phyloP scores from a whole-genome alignment of 345 rosid species.

The Salix caprea region DNA sequence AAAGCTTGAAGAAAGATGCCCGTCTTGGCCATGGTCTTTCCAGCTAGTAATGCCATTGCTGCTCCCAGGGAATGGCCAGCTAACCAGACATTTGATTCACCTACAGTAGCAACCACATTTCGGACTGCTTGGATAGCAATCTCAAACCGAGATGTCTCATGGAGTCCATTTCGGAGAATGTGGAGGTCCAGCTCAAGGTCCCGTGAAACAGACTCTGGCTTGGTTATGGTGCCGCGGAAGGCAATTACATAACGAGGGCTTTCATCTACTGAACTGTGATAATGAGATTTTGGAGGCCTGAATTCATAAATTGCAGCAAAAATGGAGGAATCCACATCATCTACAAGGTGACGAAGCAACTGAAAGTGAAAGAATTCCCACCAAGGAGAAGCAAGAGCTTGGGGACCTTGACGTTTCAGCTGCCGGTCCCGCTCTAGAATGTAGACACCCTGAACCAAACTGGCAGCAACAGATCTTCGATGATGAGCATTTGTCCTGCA shows the following conservation, averaged over 20 bases:
- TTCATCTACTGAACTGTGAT: slow-evolving; percentile 24
- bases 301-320: slow-evolving; percentile 82
- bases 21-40: slow-evolving; percentile 65
- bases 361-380: slow-evolving; percentile 74
- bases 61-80: slow-evolving; percentile 95
- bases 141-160: slow-evolving; percentile 65
- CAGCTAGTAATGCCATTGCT: slow-evolving; percentile 71
- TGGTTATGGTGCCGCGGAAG: slow-evolving; percentile 74
- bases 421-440: slow-evolving; percentile 85
- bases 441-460: slow-evolving; percentile 79
- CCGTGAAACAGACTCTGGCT: slow-evolving; percentile 57
- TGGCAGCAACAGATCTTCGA: slow-evolving; percentile 65
- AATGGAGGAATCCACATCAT: slow-evolving; percentile 63
- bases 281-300: slow-evolving; percentile 37
- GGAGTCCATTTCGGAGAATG: slow-evolving; percentile 61
- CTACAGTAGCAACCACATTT: slow-evolving; percentile 59
- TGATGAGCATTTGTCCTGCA: slow-evolving; percentile 68
- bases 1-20: slow-evolving; percentile 54
- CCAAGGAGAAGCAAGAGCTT: slow-evolving; percentile 76
- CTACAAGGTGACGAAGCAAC: slow-evolving; percentile 53
- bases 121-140: slow-evolving; percentile 71
- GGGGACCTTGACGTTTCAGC: slow-evolving; percentile 50
- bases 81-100: slow-evolving; percentile 70
- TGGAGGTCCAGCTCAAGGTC: slow-evolving; percentile 65
- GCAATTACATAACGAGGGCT: slow-evolving; percentile 67